Percentiles rank a stretch among this genome's conserved stretches.
phyloP scores from a whole-genome alignment of 2,329 filamentous ascomycete genomes.

The Fusarium redolens region DNA sequence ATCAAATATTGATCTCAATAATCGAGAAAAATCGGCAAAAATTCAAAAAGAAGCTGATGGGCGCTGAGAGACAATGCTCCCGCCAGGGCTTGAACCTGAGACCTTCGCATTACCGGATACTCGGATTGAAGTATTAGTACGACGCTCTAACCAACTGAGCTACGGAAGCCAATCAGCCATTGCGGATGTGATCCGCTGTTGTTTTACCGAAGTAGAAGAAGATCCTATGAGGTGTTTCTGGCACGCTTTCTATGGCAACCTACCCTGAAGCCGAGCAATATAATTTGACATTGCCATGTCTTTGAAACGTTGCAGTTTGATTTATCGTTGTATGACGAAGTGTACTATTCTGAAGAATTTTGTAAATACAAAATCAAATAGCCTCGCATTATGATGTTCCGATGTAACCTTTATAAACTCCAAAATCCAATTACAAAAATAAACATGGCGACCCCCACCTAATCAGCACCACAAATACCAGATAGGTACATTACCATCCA shows the following conservation, averaged over 20 bases:
- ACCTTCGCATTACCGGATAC: constrained; percentile 44
- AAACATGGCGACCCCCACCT: constrained; percentile 13
- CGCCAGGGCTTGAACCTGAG: constrained; percentile 47
- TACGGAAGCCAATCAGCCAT: constrained; percentile 43
- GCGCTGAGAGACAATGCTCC: constrained; percentile 39
- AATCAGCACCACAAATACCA: not conserved
- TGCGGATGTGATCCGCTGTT: constrained; percentile 6
- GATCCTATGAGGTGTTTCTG: not conserved
- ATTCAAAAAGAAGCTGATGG: constrained; percentile 18
- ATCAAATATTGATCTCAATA: not conserved
- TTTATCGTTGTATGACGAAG: too few relatives aligned
- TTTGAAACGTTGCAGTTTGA: not conserved
- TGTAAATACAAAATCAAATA: too few relatives aligned
- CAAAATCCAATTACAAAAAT: not conserved
- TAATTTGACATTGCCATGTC: not conserved
- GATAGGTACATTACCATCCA: not conserved
- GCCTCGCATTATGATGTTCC: not conserved
- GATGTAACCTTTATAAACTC: constrained; percentile 1
- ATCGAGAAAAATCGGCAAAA: not conserved
- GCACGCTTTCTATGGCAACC: not conserved
- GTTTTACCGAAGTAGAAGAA: rapidly evolving
- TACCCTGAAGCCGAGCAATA: not conserved
- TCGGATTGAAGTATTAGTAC: constrained; percentile 43
- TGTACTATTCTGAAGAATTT: not conserved
- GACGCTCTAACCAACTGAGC: constrained; percentile 48